A percentile compares a stretch with the other conserved stretches of the same genome.
Evolutionary conservation across 257 asterid genomes (phyloP).

Genomic region (Mitragyna speciosa): DNA sequence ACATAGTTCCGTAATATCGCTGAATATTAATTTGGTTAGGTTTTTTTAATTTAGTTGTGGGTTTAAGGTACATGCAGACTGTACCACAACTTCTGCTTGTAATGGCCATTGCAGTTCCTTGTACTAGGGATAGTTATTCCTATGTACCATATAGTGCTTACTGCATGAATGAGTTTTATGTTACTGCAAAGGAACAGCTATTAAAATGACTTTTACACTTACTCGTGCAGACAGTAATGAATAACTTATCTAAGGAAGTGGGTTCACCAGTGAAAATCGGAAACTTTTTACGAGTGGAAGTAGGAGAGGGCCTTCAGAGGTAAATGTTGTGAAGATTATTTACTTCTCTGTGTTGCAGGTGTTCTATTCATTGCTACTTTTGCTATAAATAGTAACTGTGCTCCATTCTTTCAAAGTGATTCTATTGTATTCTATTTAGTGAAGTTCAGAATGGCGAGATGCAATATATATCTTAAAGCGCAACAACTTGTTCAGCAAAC

Average conservation of each 20-base stretch:
- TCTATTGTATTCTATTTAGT: not conserved
- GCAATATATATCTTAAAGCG: not conserved
- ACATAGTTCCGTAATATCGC: no score
- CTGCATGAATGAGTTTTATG: not conserved
- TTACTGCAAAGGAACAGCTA: constrained; percentile 4
- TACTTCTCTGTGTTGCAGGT: constrained; percentile 2
- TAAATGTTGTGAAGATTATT: constrained; percentile 27
- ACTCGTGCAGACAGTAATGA: constrained; percentile 59
- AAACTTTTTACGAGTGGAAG: constrained; percentile 81
- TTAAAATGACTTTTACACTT: constrained; percentile 15
- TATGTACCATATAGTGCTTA: not conserved
- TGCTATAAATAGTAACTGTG: not conserved
- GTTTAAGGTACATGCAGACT: not conserved
- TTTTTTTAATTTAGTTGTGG: not conserved
- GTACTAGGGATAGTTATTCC: not conserved
- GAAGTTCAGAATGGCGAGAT: not conserved
- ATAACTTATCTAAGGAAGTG: constrained; percentile 73
- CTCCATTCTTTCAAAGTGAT: not conserved
- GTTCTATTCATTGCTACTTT: constrained; percentile 8
- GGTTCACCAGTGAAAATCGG: constrained; percentile 78
- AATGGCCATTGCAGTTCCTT: not conserved
- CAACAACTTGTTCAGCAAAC: not conserved
- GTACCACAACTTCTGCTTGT: not conserved
- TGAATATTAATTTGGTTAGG: not conserved
- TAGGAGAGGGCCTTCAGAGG: constrained; percentile 86